Conservation (phyloP, 345 rosid species). For the Carallia pectinifolia region DNA sequence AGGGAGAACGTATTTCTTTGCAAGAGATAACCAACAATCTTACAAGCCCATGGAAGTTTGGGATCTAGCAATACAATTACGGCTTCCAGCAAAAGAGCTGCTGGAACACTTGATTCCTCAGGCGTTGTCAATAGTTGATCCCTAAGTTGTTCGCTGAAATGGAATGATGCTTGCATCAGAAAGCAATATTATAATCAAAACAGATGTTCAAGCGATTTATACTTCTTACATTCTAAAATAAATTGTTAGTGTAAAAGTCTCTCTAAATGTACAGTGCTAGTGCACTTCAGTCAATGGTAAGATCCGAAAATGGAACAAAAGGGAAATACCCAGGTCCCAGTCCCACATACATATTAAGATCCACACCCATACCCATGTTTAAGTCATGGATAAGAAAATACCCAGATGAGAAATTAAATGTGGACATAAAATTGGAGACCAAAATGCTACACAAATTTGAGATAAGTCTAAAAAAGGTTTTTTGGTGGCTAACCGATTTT, state of each 20-base stretch:
- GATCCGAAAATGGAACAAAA: too few species aligned
- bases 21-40: slow-evolving; percentile 59
- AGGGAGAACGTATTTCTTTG: slow-evolving; percentile 52
- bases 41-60: slow-evolving; percentile 89
- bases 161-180: slow-evolving; percentile 13
- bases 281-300: too few species aligned
- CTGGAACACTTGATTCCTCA: slow-evolving; percentile 41
- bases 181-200: background rate
- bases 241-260: background rate
- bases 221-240: background rate
- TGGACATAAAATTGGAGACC: slow-evolving; percentile 5
- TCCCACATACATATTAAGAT: too few species aligned
- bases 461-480: slow-evolving; percentile 6
- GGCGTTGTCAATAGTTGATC: slow-evolving; percentile 53
- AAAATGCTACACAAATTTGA: background rate
- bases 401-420: background rate
- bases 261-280: background rate
- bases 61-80: slow-evolving; percentile 62
- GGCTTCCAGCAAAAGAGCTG: slow-evolving; percentile 65
- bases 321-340: too few species aligned
- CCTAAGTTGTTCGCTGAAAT: slow-evolving; percentile 54
- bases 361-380: too few species aligned
- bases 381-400: too few species aligned
- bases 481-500: slow-evolving; percentile 60
- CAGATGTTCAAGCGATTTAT: background rate